Evolutionary conservation across 225 moss, liverwort and hornwort species (phyloP), one percentile per base, ranked within the genome.

Genomic region (Pseudisothecium myosuroides): DNA sequence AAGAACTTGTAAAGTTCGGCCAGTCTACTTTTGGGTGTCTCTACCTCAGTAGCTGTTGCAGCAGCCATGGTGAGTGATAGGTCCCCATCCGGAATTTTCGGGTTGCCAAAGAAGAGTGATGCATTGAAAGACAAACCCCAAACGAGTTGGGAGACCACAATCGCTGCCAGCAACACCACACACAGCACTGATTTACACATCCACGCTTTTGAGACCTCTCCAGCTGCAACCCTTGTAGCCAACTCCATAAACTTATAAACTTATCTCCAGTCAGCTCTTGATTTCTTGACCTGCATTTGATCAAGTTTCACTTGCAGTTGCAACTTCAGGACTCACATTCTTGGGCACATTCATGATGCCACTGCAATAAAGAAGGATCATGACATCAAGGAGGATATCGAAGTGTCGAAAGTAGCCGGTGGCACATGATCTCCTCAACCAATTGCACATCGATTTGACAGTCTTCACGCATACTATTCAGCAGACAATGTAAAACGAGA

Each of bases 41-140:
- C 29, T 52, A 86, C 86, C 86, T 50, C 9, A 16, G 32, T 21
- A 31, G 54, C 67, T 7, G 74, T 61, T 89, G 75, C 63, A 88
- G 69, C 41, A 83, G 69, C 24, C 36, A 78, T 49, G 67, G 71
- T 65, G 72, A 82, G 55, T 27, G 86, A 47, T 22, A 52, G 83
- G 39, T 26, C 26, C 17, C 55, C 43, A 21, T 66, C 86, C 14
- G 79, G 83, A 78, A 74, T 29, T 10, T 34, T 15, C 32, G 68
- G 68, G 36, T 81, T 47, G 54, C 54, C 43, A 16, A 60, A 67
- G 64, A 88, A 88, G 17, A 52, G 50, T 29, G 86, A 89, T 28
- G 91, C 68, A 60, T 41, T 50, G 88, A 86, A 89, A 37, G 91
- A 87, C 76, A 87, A 76, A 20, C 81, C 66, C 90, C 91, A 87